Evolutionary conservation across 1,284 basidiomycete species (phyloP).

Genomic region (Volvariella volvacea): DNA sequence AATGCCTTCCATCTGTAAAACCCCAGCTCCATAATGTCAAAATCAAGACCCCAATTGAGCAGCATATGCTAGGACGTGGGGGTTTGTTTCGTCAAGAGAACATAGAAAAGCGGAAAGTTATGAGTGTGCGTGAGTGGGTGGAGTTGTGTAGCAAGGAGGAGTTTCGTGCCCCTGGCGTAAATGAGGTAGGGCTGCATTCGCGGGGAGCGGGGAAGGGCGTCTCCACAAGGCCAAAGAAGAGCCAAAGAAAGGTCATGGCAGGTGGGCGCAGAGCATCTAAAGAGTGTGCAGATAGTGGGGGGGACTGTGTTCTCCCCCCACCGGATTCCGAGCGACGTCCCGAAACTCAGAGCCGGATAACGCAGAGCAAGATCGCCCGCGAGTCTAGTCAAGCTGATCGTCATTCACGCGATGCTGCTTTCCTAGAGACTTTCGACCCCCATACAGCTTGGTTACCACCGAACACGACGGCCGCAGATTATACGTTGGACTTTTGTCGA

Average conservation of each 20-base stretch:
- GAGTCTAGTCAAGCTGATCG: slow-evolving; percentile 50
- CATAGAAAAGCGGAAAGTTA: slow-evolving; percentile 77
- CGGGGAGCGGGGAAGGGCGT: slow-evolving; percentile 29
- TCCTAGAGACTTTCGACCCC: slow-evolving; percentile 68
- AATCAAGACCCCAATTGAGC: slow-evolving; percentile 85
- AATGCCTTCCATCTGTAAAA: slow-evolving; percentile 62
- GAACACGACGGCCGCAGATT: slow-evolving; percentile 65
- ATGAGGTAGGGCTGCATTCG: slow-evolving; percentile 54
- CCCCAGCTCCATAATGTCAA: slow-evolving; percentile 66
- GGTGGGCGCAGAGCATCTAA: slow-evolving; percentile 33
- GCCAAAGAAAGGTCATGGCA: slow-evolving; percentile 28
- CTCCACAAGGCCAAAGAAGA: slow-evolving; percentile 26
- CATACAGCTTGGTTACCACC: slow-evolving; percentile 72
- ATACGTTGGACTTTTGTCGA: slow-evolving; percentile 80
- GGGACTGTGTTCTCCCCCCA: slow-evolving; percentile 22
- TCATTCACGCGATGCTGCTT: slow-evolving; percentile 50
- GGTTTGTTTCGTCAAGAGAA: slow-evolving; percentile 91
- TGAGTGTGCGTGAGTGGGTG: slow-evolving; percentile 84
- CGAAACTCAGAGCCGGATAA: slow-evolving; percentile 24
- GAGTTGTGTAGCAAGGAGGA: slow-evolving; percentile 73
- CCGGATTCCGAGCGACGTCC: slow-evolving; percentile 14
- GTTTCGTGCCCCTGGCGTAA: slow-evolving; percentile 60
- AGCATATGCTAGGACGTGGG: slow-evolving; percentile 80
- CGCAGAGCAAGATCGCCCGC: slow-evolving; percentile 40
- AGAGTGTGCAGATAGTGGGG: slow-evolving; percentile 25